Evolutionary conservation across 768 basidiomycete genomes (phyloP).

Genomic region (Suillus fuscotomentosus): DNA sequence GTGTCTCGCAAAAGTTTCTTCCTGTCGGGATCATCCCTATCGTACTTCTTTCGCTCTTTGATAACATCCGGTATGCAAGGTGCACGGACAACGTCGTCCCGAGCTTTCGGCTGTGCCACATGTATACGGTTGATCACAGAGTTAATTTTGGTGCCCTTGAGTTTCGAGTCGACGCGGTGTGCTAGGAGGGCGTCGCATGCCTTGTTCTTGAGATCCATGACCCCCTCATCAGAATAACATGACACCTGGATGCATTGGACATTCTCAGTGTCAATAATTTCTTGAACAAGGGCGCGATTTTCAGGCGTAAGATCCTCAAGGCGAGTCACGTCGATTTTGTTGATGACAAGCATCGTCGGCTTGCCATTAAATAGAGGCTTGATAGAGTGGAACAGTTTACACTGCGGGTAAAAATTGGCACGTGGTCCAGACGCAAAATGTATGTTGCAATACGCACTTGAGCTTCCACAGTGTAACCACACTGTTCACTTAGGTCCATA

Average conservation of each 20-base stretch:
- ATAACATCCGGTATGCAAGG: constrained; percentile 90
- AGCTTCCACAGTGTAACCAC: constrained; percentile 95
- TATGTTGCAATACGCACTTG: constrained; percentile 54
- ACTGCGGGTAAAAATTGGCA: constrained; percentile 44
- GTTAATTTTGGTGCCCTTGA: constrained; percentile 92
- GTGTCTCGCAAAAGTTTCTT: constrained; percentile 72
- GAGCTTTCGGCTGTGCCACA: constrained; percentile 85
- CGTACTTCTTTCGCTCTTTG: constrained; percentile 75
- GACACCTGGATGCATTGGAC: constrained; percentile 83
- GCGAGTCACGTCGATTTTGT: constrained; percentile 94
- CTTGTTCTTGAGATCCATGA: constrained; percentile 93
- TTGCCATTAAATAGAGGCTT: constrained; percentile 95
- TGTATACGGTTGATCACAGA: constrained; percentile 93
- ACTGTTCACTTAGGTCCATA: constrained; percentile 98
- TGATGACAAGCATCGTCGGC: constrained; percentile 91
- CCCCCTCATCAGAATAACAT: constrained; percentile 95
- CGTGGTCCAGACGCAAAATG: not conserved
- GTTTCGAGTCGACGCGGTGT: constrained; percentile 90
- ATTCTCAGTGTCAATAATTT: constrained; percentile 74
- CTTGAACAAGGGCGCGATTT: constrained; percentile 77
- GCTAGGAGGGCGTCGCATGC: constrained; percentile 96
- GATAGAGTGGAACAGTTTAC: constrained; percentile 98
- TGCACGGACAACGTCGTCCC: constrained; percentile 86
- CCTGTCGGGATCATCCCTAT: constrained; percentile 83
- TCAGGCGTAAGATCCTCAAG: constrained; percentile 81